These are phyloP conservation scores for Ciborinia camelliae DNA, from an alignment of 2,329 filamentous ascomycete genomes.

Conservation along the genomic window DNA sequence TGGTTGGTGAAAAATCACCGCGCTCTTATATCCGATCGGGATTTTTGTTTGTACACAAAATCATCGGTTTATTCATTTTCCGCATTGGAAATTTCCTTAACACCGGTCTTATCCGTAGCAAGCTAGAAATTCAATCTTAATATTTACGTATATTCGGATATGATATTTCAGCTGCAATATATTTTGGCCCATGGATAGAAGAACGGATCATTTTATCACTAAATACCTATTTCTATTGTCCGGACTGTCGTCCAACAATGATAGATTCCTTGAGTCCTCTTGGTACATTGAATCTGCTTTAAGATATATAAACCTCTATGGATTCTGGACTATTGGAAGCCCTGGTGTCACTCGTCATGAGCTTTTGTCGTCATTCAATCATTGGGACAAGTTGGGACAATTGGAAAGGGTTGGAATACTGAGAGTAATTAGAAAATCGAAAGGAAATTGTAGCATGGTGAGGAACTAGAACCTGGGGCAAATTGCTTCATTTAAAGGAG, in stretches of 20 bases:
- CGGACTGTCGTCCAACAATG: not conserved
- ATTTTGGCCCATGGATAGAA: not conserved
- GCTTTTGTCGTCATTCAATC: not conserved
- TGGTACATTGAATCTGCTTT: no score
- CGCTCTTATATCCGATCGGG: not conserved
- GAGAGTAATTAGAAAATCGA: not conserved
- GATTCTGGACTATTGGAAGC: not conserved
- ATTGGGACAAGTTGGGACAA: not conserved
- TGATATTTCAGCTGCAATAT: not conserved
- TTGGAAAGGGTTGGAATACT: not conserved
- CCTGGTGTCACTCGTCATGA: not conserved
- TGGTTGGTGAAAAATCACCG: not conserved
- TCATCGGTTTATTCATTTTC: not conserved
- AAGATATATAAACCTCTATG: not conserved
- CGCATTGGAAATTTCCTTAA: not conserved
- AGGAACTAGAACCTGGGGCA: no score
- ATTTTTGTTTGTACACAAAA: not conserved
- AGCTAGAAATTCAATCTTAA: no score
- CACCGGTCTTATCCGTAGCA: no score
- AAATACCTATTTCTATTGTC: not conserved
- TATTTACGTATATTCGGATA: not conserved
- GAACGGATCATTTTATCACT: not conserved
- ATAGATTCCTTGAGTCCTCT: not conserved
- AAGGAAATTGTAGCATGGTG: not conserved
- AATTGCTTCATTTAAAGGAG: not conserved